Percentiles rank a stretch among this genome's conserved stretches.
Conservation (phyloP, 257 asterid genomes). For the Solanum piurae region DNA sequence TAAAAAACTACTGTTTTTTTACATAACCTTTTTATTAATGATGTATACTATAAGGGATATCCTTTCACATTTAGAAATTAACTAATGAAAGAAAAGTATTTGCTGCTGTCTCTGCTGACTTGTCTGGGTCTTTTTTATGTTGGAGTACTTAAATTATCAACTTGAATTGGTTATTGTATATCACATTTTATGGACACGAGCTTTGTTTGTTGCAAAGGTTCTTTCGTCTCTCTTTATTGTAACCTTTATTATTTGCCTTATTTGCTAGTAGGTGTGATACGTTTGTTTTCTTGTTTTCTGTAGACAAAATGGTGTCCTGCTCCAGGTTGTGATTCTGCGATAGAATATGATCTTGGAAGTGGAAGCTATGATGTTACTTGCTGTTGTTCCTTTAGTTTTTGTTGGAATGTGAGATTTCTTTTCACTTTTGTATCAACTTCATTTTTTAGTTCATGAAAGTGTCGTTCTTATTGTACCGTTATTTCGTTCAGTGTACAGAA, state of each 20-base stretch:
- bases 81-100: background rate
- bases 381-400: slow-evolving; percentile 80
- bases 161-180: background rate
- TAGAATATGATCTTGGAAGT: slow-evolving; percentile 85
- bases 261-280: background rate
- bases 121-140: background rate
- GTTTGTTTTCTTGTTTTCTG: background rate
- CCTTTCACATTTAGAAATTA: background rate
- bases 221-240: background rate
- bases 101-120: background rate
- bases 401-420: slow-evolving; percentile 85
- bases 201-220: background rate
- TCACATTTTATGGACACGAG: background rate
- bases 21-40: background rate
- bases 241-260: background rate
- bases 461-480: slow-evolving; percentile 8
- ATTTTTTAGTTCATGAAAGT: background rate
- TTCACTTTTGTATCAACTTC: slow-evolving; percentile 6
- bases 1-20: background rate
- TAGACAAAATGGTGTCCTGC: slow-evolving; percentile 99
- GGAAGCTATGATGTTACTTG: slow-evolving; percentile 93
- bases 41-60: background rate
- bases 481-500: slow-evolving; percentile 70
- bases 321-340: slow-evolving; percentile 94
- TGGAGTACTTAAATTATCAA: background rate